Evolutionary conservation across 441 rosid species (phyloP).

Genomic region (Jatropha multifida): DNA sequence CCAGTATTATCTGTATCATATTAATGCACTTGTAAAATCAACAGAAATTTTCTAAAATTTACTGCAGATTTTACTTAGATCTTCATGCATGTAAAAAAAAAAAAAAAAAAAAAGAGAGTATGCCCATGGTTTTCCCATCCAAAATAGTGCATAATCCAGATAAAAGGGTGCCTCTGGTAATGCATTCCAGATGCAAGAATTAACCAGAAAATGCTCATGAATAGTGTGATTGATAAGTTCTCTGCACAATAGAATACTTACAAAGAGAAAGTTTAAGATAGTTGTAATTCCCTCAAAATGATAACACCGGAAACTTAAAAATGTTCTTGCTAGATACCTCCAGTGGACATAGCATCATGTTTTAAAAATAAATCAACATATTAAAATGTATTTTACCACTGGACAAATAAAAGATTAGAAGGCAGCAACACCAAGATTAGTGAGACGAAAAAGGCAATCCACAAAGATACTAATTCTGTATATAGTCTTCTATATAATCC

Average conservation of each 20-base stretch:
- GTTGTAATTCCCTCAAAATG: neutral
- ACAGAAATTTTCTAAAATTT: neutral
- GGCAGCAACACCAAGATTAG: neutral
- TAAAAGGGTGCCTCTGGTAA: neutral
- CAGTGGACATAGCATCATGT: neutral
- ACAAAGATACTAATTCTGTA: neutral
- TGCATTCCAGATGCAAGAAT: neutral
- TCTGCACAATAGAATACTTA: neutral
- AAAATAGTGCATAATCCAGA: neutral
- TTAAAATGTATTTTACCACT: neutral
- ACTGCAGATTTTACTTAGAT: neutral
- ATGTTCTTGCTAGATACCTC: neutral
- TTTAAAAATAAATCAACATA: neutral
- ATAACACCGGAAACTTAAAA: neutral
- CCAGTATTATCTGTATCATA: constrained; percentile 9
- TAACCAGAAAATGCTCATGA: neutral
- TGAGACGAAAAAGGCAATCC: neutral
- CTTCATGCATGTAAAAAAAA: neutral
- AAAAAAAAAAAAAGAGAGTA: neutral
- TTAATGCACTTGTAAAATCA: neutral
- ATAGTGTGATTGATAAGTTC: neutral
- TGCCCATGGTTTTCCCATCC: neutral
- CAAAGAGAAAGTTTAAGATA: neutral
- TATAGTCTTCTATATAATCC: neutral
- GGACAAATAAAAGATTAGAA: neutral